Conservation (phyloP, 495 filamentous ascomycete species). For the Penicillium coprophilum region DNA sequence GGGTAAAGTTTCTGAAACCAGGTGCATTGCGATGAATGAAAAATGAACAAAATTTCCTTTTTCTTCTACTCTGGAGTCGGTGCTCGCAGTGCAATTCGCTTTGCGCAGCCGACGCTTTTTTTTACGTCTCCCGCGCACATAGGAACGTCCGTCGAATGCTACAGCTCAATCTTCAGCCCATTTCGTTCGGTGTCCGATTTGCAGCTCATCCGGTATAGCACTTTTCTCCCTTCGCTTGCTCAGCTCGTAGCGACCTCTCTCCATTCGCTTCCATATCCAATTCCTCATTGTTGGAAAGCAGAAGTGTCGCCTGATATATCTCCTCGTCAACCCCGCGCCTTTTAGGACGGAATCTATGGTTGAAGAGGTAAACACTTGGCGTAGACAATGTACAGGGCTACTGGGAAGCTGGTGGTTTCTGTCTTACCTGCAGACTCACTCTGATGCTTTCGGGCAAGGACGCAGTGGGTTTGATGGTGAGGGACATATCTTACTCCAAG, state of each 20-base stretch:
- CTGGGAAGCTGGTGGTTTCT: slow-evolving; percentile 30
- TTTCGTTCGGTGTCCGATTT: neutral
- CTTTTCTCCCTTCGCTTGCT: neutral
- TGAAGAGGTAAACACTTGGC: slow-evolving; percentile 55
- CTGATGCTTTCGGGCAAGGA: slow-evolving; percentile 40
- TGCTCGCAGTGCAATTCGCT: slow-evolving; percentile 7
- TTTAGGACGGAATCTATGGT: slow-evolving; percentile 40
- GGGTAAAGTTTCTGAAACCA: slow-evolving; percentile 30
- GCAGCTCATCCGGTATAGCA: slow-evolving; percentile 2
- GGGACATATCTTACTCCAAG: slow-evolving; percentile 36
- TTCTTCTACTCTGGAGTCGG: slow-evolving; percentile 17
- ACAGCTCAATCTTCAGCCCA: slow-evolving; percentile 7
- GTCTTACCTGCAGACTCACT: slow-evolving; percentile 55
- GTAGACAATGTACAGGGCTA: slow-evolving; percentile 38
- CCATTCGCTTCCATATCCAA: neutral
- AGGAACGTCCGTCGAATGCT: slow-evolving; percentile 13
- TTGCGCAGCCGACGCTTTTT: slow-evolving; percentile 9
- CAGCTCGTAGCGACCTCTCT: neutral
- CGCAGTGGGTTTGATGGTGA: slow-evolving; percentile 53
- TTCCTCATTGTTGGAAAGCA: neutral
- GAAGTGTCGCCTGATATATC: slow-evolving; percentile 45
- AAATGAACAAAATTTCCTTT: slow-evolving; percentile 31
- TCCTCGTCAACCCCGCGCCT: slow-evolving; percentile 46
- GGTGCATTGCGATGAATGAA: slow-evolving; percentile 35
- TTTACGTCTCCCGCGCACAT: slow-evolving; percentile 9